Conservation (phyloP, 2,329 filamentous ascomycete species). For the Thermomyces lanuginosus region DNA sequence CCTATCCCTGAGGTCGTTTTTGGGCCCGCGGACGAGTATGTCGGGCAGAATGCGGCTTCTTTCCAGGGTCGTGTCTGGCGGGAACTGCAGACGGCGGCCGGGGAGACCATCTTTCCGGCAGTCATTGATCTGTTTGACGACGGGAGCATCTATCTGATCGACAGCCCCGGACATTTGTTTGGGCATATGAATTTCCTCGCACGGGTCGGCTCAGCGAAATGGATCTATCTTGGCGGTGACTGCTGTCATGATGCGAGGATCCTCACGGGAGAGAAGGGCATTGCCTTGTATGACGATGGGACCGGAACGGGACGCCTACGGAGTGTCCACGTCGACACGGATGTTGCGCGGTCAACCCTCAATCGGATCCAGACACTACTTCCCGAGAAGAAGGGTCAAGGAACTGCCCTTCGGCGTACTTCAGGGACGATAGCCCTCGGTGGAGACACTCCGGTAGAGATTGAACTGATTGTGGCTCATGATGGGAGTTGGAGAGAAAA, state of each 20-base stretch:
- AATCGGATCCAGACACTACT: conserved; percentile 15
- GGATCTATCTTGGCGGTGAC: conserved; percentile 2
- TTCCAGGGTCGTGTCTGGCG: not conserved
- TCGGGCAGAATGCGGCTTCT: not conserved
- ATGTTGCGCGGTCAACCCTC: conserved; percentile 29
- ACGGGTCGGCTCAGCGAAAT: conserved; percentile 1
- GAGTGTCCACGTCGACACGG: conserved; percentile 37
- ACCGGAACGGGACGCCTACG: conserved; percentile 24
- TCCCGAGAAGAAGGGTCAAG: not conserved
- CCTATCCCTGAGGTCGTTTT: not conserved
- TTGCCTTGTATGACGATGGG: conserved; percentile 35
- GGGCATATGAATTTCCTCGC: conserved; percentile 3
- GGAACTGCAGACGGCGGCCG: not conserved
- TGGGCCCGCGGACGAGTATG: not conserved
- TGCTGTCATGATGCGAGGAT: conserved; percentile 4
- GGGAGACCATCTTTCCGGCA: not conserved
- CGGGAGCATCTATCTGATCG: conserved; percentile 2
- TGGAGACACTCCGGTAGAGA: conserved; percentile 5
- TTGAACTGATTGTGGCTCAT: conserved; percentile 11
- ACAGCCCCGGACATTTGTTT: conserved; percentile 2
- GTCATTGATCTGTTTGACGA: conserved; percentile 1
- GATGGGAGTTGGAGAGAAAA: conserved; percentile 9
- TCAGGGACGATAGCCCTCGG: not conserved
- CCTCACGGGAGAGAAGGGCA: conserved; percentile 35
- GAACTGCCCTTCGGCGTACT: not conserved